Evolutionary conservation across 352 stramenopile species (phyloP), one percentile per base, ranked within the genome.

Genomic region (Pythium chondricola): DNA sequence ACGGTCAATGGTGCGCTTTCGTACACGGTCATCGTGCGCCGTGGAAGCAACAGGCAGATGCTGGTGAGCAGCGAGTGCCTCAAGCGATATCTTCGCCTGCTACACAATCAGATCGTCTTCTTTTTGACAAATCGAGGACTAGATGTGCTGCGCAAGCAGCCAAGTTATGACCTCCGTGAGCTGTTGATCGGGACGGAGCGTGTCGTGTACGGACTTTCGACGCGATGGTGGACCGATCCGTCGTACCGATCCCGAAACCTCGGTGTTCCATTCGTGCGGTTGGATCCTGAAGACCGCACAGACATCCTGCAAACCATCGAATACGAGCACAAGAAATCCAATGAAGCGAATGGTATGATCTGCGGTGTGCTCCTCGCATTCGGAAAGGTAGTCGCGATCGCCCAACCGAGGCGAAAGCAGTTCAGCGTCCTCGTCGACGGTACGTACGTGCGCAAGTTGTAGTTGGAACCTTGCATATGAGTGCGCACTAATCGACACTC

Each of bases 111-210:
- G 30, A 81, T 88, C 50, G 63, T 79, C 25, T 75, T 85, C 22
- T 60, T 85, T 33, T 53, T 88, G 46, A 88, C 64, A 22, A 61
- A 77, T 29, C 63, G 66, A 30, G 73, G 74, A 18, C 70, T 88
- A 18, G 69, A 85, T 35, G 72, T 85, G 24, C 61, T 88, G 8
- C 61, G 69, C 10, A 60, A 58, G 22, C 73, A 85, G 43, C 73
- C 76, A 30, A 58, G 70, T 0, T 89, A 89, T 49, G 78, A 89
- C 29, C 60, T 89, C 17, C 74, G 78, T n/a, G 69, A 86, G 42
- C 67, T 87, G 13, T 43, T 90, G 14, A 71, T 63, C 36, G 74
- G 74, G 36, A 90, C 78, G 0, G 73, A 90, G 43, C 46, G 60
- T 21, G 65, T 76, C 26, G 72, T 80, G 25, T 48, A 45, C 13